phyloP scores from a whole-genome alignment of 2,329 filamentous ascomycete genomes.

The Aspergillus amoenus region DNA sequence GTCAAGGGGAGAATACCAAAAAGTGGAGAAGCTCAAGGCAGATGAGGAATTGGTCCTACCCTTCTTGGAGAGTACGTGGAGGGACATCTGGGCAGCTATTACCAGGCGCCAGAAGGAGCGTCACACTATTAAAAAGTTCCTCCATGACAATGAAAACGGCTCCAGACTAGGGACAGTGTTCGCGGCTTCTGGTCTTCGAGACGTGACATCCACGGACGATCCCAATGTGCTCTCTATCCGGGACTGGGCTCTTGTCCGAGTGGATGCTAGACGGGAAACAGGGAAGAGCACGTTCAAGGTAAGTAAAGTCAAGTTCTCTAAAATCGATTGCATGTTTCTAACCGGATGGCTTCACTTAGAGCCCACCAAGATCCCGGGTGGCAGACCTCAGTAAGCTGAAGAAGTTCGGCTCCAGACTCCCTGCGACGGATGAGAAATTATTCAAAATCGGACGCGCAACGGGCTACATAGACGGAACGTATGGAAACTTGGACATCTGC shows the following conservation, averaged over 20 bases:
- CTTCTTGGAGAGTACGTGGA: not conserved
- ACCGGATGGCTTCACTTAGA: not conserved
- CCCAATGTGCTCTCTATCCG: not conserved
- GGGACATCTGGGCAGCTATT: not conserved
- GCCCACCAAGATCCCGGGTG: not conserved
- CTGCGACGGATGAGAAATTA: not conserved
- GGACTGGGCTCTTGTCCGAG: conserved; percentile 1
- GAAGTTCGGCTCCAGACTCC: not conserved
- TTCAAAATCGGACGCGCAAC: not conserved
- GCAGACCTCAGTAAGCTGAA: not conserved
- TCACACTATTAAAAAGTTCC: not conserved
- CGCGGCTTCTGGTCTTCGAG: not conserved
- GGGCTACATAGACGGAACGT: not conserved
- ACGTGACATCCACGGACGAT: not conserved
- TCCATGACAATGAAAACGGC: not conserved
- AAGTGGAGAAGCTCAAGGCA: not conserved
- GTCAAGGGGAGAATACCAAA: not conserved
- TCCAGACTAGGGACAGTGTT: not conserved
- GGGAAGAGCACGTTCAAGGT: not conserved
- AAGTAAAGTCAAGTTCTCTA: too few species aligned
- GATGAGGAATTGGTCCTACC: not conserved
- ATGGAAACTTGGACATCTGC: not conserved
- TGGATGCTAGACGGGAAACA: too few species aligned
- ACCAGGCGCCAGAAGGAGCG: not conserved
- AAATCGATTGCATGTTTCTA: not conserved